Conservation (phyloP, 2,329 filamentous ascomycete genomes). For the Colletotrichum chrysophilum region DNA sequence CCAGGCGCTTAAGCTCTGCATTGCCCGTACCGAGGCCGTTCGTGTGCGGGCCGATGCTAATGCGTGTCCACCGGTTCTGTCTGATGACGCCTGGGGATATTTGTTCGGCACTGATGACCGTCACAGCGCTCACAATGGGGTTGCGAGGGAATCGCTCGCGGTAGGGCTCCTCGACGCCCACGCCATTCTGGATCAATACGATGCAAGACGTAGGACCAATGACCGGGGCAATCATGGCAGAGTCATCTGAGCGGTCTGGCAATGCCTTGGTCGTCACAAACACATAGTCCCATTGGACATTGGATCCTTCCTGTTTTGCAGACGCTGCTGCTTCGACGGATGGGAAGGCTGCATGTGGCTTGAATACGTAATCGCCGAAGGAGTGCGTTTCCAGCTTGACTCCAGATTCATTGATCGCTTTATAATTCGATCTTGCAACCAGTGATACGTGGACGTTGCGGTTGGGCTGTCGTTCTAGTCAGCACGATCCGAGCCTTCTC, state of each 20-base stretch:
- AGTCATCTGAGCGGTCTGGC: constrained; percentile 67
- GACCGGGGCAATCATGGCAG: constrained; percentile 64
- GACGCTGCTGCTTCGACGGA: constrained; percentile 60
- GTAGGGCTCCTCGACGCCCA: constrained; percentile 74
- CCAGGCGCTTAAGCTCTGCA: constrained; percentile 35
- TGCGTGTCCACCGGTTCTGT: constrained; percentile 77
- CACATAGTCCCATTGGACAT: constrained; percentile 59
- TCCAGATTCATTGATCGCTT: constrained; percentile 63
- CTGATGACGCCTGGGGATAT: constrained; percentile 64
- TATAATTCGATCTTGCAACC: constrained; percentile 77
- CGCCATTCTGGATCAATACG: constrained; percentile 73
- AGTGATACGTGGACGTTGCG: constrained; percentile 67
- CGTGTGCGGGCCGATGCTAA: constrained; percentile 71
- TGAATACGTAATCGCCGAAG: constrained; percentile 72
- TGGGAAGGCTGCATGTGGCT: constrained; percentile 65
- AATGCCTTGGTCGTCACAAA: constrained; percentile 75
- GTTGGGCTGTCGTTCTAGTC: constrained; percentile 41
- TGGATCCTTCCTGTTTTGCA: not conserved
- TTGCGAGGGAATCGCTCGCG: constrained; percentile 63
- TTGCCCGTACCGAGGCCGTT: constrained; percentile 47
- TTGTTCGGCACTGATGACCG: constrained; percentile 73
- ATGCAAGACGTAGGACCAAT: constrained; percentile 61
- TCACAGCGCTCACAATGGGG: constrained; percentile 71
- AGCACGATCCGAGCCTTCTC: not conserved
- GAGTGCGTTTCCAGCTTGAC: constrained; percentile 69